phyloP scores from a whole-genome alignment of 768 basidiomycete genomes.

The Lanmaoa pseudosensibilis region DNA sequence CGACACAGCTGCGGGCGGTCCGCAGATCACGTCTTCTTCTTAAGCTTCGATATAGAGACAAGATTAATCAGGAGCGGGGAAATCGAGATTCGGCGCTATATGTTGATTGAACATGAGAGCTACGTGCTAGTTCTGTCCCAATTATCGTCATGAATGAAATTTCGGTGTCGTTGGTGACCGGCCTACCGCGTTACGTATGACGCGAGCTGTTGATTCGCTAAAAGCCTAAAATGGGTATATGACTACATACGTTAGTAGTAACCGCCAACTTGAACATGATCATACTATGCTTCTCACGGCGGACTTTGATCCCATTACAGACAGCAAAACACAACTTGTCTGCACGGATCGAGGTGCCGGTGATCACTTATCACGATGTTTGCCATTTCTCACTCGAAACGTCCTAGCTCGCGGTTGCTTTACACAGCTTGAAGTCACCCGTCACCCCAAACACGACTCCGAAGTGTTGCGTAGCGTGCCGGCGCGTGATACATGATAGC shows the following conservation, averaged over 20 bases:
- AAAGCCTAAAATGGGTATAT: too few species aligned
- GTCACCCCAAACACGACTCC: not conserved
- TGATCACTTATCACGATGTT: not conserved
- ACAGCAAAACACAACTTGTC: not conserved
- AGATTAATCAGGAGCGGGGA: conserved; percentile 21
- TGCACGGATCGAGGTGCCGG: not conserved
- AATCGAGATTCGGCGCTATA: not conserved
- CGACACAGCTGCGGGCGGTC: conserved; percentile 40
- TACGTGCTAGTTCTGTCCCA: conserved; percentile 1
- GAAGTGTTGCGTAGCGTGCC: not conserved
- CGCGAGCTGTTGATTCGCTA: too few species aligned
- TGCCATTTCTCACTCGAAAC: not conserved
- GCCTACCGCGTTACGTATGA: not conserved
- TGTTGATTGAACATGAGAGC: conserved; percentile 5
- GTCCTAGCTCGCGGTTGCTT: not conserved
- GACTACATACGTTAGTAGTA: too few species aligned
- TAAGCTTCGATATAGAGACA: conserved; percentile 63
- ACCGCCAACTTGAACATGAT: too few species aligned
- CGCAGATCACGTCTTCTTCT: conserved; percentile 68
- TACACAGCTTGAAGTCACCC: not conserved
- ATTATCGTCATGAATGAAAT: too few species aligned
- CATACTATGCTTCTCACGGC: not conserved
- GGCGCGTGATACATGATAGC: not conserved
- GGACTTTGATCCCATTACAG: not conserved
- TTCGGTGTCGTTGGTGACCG: too few species aligned